A percentile compares a stretch with the other conserved stretches of the same genome.
These are phyloP conservation scores for Pseudohalonectria lignicola DNA, from an alignment of 2,329 filamentous ascomycete genomes.

Conservation along the genomic window DNA sequence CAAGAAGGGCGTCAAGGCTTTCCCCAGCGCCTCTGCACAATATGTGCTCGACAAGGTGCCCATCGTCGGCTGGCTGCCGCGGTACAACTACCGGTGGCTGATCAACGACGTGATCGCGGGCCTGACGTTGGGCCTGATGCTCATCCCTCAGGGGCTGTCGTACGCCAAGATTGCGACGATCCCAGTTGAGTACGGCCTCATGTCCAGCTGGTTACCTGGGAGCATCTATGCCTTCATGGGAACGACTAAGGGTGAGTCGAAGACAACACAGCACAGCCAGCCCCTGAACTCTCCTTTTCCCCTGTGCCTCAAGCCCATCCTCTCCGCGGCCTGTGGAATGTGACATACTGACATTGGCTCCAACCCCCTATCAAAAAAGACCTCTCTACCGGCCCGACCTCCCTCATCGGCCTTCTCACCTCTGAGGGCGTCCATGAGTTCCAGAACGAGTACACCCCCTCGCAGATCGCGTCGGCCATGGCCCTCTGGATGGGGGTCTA, in stretches of 20 bases:
- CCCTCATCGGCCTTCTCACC: constrained; percentile 51
- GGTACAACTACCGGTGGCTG: constrained; percentile 50
- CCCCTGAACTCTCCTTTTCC: no score
- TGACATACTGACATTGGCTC: no score
- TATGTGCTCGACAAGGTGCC: constrained; percentile 52
- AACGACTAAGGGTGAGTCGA: constrained; percentile 46
- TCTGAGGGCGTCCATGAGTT: constrained; percentile 47
- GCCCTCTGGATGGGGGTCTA: constrained; percentile 54
- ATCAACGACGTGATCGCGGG: constrained; percentile 51
- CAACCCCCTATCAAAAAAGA: no score
- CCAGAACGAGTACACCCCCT: constrained; percentile 36
- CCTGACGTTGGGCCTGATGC: constrained; percentile 46
- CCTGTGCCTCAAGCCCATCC: no score
- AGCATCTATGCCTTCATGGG: constrained; percentile 49
- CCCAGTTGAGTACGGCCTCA: constrained; percentile 47
- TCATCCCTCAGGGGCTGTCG: constrained; percentile 51
- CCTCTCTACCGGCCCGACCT: constrained; percentile 52
- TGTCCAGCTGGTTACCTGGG: constrained; percentile 48
- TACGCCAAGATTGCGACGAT: constrained; percentile 53
- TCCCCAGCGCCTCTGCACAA: constrained; percentile 40
- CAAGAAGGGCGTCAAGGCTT: constrained; percentile 15
- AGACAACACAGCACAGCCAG: no score
- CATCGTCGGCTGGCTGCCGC: constrained; percentile 51
- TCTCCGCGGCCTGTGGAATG: no score
- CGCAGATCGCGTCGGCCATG: constrained; percentile 48